A percentile compares a stretch with the other conserved stretches of the same genome.
phyloP scores from a whole-genome alignment of 345 rosid genomes.

The Gossypium arboreum region DNA sequence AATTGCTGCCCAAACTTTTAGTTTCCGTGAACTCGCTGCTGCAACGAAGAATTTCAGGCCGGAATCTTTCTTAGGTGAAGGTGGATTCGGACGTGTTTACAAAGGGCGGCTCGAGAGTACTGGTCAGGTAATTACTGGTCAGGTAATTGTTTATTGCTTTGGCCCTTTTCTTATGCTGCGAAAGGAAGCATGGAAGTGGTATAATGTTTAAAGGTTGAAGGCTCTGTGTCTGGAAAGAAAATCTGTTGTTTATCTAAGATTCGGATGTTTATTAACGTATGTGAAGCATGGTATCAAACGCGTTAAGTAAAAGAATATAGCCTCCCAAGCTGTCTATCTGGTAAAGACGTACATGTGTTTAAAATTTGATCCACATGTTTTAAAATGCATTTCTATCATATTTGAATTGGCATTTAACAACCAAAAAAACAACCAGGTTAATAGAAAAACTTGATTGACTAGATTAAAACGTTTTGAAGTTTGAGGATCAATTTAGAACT shows the following conservation, averaged over 20 bases:
- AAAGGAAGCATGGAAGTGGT: background rate
- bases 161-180: background rate
- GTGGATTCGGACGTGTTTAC: constrained; percentile 95
- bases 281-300: background rate
- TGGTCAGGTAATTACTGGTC: constrained; percentile 90
- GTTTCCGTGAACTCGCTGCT: constrained; percentile 83
- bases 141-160: constrained; percentile 43
- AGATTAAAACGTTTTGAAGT: too few species aligned
- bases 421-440: too few species aligned
- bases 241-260: background rate
- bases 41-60: constrained; percentile 90
- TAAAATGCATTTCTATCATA: too few species aligned
- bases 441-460: too few species aligned
- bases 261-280: background rate
- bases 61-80: constrained; percentile 93
- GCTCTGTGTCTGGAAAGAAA: background rate
- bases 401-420: too few species aligned
- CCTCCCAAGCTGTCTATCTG: too few species aligned
- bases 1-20: constrained; percentile 87
- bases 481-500: too few species aligned
- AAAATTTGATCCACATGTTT: too few species aligned
- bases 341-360: too few species aligned
- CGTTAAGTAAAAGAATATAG: too few species aligned
- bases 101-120: constrained; percentile 86
- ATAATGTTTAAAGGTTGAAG: background rate